Evolutionary conservation across 371 early-diverging fungal species (phyloP), one percentile per base, ranked within the genome.

Genomic region (Mucor circinelloides): DNA sequence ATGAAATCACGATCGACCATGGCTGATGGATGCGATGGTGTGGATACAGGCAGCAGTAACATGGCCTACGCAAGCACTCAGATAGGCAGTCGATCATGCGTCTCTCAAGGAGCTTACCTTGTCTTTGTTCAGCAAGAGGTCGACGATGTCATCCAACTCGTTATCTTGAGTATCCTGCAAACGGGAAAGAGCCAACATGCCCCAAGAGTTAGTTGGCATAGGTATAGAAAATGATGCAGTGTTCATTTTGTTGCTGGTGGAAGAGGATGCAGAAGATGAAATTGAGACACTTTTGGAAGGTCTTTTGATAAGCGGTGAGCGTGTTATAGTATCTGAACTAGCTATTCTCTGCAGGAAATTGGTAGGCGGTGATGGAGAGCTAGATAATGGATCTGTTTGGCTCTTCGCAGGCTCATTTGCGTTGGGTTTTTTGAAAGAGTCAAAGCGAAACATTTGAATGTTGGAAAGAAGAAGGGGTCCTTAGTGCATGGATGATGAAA

Each of bases 161-260:
- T 61, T 70, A 28, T 77, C 76, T 44, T 70, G 56, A 30, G 58
- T 52, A 44, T 74, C 73, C 48, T 74, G 74, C 19, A 84, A 64
- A n/a, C 68, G 73, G 9, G 75, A 68, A 27, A 79, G 61, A 25
- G 71, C 66, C 23, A 80, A 64, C 84, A 84, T 84, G 23, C 81
- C 84, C 81, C 81, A 84, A 21, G 81, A 79, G 38, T 78, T 81
- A n/a, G 76, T 59, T 19, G 84, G 84, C 28, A 84, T 70, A n/a
- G 84, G 84, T 58, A 84, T 84, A 55, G 81, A 76, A 64, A 75
- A 76, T 6, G 79, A 77, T 12, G 50, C 13, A 7, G 48, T 28
- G 19, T 38, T 66, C 36, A 31, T 36, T 3, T 17, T 44, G 15
- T 23, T 57, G 44, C 8, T 44, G n/a, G 15, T 12, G 19, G 44